Percentiles rank a stretch among this genome's conserved stretches.
These are phyloP conservation scores for Lasiodiplodia hormozganensis DNA, from an alignment of 2,329 filamentous ascomycete genomes.

Conservation along the genomic window DNA sequence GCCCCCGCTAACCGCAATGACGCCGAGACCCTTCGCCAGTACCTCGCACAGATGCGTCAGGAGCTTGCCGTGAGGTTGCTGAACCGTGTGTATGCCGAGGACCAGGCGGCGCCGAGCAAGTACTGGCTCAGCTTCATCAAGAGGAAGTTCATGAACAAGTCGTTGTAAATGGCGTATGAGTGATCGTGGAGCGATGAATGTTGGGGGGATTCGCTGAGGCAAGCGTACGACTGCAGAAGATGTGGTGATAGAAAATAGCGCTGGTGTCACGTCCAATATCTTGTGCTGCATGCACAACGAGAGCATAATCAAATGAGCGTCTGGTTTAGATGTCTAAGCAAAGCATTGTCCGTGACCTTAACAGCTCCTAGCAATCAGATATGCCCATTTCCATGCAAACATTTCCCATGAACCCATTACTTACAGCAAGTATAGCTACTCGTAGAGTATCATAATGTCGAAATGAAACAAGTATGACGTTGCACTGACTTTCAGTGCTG, in stretches of 20 bases:
- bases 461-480: too few species aligned
- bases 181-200: neutral
- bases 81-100: conserved; percentile 83
- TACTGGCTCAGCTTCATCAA: conserved; percentile 99
- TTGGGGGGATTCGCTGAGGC: neutral
- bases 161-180: conserved; percentile 38
- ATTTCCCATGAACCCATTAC: neutral
- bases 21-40: conserved; percentile 86
- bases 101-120: conserved; percentile 67
- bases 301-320: conserved; percentile 25
- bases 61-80: conserved; percentile 85
- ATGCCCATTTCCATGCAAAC: neutral
- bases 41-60: conserved; percentile 90
- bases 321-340: neutral
- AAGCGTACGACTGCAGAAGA: neutral
- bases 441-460: too few species aligned
- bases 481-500: too few species aligned
- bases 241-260: neutral
- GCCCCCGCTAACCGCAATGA: conserved; percentile 85
- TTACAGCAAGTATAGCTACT: neutral
- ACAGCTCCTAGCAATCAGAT: neutral
- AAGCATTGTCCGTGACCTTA: neutral
- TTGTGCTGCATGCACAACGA: neutral
- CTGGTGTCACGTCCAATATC: conserved; percentile 6
- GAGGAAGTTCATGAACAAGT: conserved; percentile 99